These are phyloP conservation scores for Sugiyamaella qingdaonensis DNA, from an alignment of 805 yeast species.

Conservation along the genomic window DNA sequence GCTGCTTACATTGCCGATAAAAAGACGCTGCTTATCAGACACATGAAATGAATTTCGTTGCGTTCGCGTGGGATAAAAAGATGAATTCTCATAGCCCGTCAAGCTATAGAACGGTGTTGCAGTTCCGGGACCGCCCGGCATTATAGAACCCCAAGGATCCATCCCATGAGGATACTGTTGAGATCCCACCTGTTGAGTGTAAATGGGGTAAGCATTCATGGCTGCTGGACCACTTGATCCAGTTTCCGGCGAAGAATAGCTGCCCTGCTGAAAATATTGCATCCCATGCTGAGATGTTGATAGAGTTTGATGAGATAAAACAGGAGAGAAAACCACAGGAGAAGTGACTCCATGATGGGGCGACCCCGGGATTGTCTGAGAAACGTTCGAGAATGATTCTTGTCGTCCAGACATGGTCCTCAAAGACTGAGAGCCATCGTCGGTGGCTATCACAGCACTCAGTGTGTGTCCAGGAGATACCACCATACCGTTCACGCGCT, in stretches of 20 bases:
- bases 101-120: background rate
- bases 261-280: background rate
- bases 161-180: background rate
- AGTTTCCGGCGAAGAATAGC: background rate
- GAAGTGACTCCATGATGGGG: constrained; percentile 4
- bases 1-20: constrained; percentile 30
- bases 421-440: background rate
- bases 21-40: constrained; percentile 29
- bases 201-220: background rate
- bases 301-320: constrained; percentile 10
- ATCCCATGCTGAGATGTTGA: constrained; percentile 26
- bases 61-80: background rate
- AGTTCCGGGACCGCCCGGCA: background rate
- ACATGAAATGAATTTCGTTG: background rate
- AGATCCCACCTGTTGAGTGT: background rate
- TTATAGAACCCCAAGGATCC: background rate
- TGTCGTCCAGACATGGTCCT: background rate
- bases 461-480: constrained; percentile 10
- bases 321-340: constrained; percentile 8
- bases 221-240: background rate
- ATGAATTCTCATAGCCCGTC: background rate
- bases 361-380: constrained; percentile 4
- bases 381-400: background rate
- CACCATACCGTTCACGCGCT: constrained; percentile 14
- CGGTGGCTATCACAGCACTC: constrained; percentile 9